These are phyloP conservation scores for Amphirosellinia nigrospora DNA, from an alignment of 495 filamentous ascomycete species.

Conservation along the genomic window DNA sequence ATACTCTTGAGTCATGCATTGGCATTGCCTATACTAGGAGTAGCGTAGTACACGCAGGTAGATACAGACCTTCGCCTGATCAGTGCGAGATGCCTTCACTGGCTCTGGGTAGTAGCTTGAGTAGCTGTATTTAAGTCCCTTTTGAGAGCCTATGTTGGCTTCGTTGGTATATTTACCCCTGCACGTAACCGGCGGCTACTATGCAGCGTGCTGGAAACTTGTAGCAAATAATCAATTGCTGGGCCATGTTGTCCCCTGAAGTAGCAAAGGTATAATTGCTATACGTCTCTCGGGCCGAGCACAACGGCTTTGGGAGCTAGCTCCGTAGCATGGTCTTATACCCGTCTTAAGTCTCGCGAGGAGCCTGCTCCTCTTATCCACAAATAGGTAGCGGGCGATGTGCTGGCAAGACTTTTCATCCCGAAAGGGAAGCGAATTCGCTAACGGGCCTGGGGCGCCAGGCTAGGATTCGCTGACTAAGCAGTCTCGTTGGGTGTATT, in stretches of 20 bases:
- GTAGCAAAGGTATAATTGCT: background rate
- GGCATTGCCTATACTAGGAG: background rate
- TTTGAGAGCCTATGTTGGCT: background rate
- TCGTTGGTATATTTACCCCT: background rate
- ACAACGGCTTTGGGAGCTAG: background rate
- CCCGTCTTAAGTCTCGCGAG: background rate
- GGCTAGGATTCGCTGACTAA: background rate
- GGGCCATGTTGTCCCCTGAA: background rate
- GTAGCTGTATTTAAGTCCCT: background rate
- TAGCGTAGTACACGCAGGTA: background rate
- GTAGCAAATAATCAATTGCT: background rate
- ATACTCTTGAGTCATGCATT: background rate
- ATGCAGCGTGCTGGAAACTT: background rate
- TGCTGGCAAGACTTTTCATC: background rate
- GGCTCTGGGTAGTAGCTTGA: background rate
- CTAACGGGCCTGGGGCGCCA: background rate
- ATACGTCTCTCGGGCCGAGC: background rate
- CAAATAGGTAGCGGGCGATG: background rate
- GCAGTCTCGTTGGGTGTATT: too few relatives aligned
- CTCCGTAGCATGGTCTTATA: background rate
- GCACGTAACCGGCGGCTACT: background rate
- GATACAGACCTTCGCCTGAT: background rate
- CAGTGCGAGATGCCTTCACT: background rate
- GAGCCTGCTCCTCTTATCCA: background rate
- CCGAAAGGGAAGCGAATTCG: background rate